These are phyloP conservation scores for Mucor lusitanicus DNA, from an alignment of 371 early-diverging fungal species.

Conservation along the genomic window DNA sequence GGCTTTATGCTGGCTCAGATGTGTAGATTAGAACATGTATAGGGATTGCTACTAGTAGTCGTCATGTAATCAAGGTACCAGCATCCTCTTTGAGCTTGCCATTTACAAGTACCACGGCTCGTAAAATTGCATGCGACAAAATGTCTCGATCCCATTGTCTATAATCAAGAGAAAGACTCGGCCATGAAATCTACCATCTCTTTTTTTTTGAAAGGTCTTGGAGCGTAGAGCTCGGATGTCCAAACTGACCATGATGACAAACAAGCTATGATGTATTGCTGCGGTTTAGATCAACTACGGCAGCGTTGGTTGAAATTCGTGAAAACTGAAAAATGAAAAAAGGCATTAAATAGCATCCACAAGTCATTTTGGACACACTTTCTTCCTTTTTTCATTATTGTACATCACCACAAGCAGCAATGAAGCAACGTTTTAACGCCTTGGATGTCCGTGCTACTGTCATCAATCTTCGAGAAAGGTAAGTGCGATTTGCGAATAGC, in stretches of 20 bases:
- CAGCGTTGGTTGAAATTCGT: neutral
- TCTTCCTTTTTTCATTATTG: neutral
- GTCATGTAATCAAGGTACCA: too few species aligned
- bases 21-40: too few species aligned
- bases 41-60: too few species aligned
- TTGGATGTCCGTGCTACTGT: constrained; percentile 88
- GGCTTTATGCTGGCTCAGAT: too few species aligned
- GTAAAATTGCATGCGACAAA: too few species aligned
- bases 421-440: constrained; percentile 84
- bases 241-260: neutral
- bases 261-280: neutral
- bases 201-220: neutral
- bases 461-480: constrained; percentile 69
- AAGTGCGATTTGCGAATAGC: neutral
- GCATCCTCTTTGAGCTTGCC: too few species aligned
- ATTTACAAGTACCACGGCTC: too few species aligned
- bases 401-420: constrained; percentile 5
- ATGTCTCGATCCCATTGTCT: too few species aligned
- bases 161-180: too few species aligned
- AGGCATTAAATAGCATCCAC: neutral
- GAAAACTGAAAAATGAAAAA: neutral
- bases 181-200: too few species aligned
- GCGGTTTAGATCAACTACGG: neutral
- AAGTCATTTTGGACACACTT: neutral
- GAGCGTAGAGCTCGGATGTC: neutral